A percentile compares a stretch with the other conserved stretches of the same genome.
Evolutionary conservation across 2,329 filamentous ascomycete species (phyloP).

Genomic region (Aspergillus uvarum): DNA sequence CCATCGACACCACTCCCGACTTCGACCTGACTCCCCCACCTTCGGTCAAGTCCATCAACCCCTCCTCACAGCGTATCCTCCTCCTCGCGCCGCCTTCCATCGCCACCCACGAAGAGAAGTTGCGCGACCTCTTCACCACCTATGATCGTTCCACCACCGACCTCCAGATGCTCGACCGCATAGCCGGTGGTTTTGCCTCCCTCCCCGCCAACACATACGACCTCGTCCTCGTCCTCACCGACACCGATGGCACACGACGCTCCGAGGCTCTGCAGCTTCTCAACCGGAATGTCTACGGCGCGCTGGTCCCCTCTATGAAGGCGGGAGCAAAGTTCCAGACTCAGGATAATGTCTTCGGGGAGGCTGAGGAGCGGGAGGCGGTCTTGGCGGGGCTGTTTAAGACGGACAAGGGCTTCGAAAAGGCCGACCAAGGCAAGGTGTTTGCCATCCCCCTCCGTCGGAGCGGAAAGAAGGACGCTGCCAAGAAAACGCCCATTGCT

Average conservation of each 20-base stretch:
- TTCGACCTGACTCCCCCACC: slow-evolving; percentile 41
- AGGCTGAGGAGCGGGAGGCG: slow-evolving; percentile 56
- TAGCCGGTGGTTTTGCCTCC: slow-evolving; percentile 75
- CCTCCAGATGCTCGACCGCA: slow-evolving; percentile 95
- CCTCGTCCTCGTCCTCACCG: slow-evolving; percentile 77
- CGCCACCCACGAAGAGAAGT: slow-evolving; percentile 76
- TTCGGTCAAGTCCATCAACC: slow-evolving; percentile 23
- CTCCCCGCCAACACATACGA: slow-evolving; percentile 80
- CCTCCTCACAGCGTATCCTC: slow-evolving; percentile 59
- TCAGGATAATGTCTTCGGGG: slow-evolving; percentile 21
- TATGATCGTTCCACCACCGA: slow-evolving; percentile 78
- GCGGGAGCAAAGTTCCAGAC: slow-evolving; percentile 23
- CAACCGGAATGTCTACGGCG: slow-evolving; percentile 64
- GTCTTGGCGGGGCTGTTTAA: slow-evolving; percentile 78
- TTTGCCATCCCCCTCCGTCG: slow-evolving; percentile 62
- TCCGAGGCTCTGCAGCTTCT: slow-evolving; percentile 66
- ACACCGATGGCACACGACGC: slow-evolving; percentile 65
- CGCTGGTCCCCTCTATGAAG: slow-evolving; percentile 60
- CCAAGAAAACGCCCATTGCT: slow-evolving; percentile 21
- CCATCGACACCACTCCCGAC: slow-evolving; percentile 58
- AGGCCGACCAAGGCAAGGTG: slow-evolving; percentile 62
- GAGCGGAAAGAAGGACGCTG: slow-evolving; percentile 54
- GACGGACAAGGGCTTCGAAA: slow-evolving; percentile 66
- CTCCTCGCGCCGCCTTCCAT: slow-evolving; percentile 89
- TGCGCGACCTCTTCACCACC: slow-evolving; percentile 68